Evolutionary conservation across 176 grass and related monocot species (phyloP), one percentile per base, ranked within the genome.

Genomic region (Musa beccarii): DNA sequence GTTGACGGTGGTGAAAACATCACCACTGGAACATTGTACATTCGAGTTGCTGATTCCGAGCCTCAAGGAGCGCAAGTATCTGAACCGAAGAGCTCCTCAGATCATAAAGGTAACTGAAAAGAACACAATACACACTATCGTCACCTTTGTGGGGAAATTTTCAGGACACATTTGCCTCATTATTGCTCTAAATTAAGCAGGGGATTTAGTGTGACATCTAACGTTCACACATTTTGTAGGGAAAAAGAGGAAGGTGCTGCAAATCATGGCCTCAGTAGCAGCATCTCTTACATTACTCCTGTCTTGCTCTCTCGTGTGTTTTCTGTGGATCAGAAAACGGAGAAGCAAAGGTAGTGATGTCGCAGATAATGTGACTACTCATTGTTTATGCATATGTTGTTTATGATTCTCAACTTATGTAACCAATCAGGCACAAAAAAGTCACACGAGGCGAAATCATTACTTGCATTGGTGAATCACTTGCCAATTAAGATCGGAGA

Each of bases 11-110:
- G 19, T 21, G 9, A 52, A 10, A 7, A 52, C 34, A 54, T 5
- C 61, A 53, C 19, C 23, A 43, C 0, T 22, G 53, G 9, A 63
- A 81, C 72, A 14, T 24, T 90, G 2, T 75, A 69, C 73, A 79
- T 90, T 73, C 84, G 88, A 25, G 10, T 90, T 64, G 88, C 81
- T 68, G 66, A 75, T 25, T 84, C 78, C 28, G 84, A 81, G 43
- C 71, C 81, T 61, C 57, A 9, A 61, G 57, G 57, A n/a, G 7
- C 0, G 57, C 11, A 54, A 11, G 1, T 10, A 54, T 54, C 9
- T 54, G 53, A 54, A 54, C 13, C 53, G 11, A 54, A 54, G 2
- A 14, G 14, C 53, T 54, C 13, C 13, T 54, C 13, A 14, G 53
- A 54, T 54, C 53, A 11, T 54, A 43, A 43, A 69, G 26, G 8